Base-by-base conservation (phyloP, 257 asterid genomes). In the Anisodus acutangulus region DNA sequence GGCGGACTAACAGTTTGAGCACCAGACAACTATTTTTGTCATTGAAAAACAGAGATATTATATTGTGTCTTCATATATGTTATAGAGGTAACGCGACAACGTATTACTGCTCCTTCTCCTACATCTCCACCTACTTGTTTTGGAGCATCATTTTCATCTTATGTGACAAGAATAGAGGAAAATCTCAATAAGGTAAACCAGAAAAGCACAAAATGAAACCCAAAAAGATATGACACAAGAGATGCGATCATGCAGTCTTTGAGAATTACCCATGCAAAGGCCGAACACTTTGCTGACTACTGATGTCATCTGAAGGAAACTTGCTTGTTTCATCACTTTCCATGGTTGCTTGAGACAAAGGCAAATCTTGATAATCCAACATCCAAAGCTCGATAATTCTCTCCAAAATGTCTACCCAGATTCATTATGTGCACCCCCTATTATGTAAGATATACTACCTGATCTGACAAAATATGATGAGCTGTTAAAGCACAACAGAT, bases 221-320 rank as follows among this genome's bases (percentile, higher is more conserved):
- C 31, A 9, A 62, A 78, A 51, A 53, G 9, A 15, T 16, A 80
- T 66, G 49, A 78, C 45, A 83, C 80, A 22, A 67, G 78, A 11
- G 62, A 78, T 19, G 72, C 37, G 51, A 39, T 26, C 22, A 68
- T 71, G 83, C 62, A 82, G 26, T 82, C 41, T 68, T 78, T 83
- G 64, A 80, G 45, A n/a, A 26, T 89, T 91, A 95, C 98, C 98
- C 98, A 66, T 91, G 97, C 15, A 78, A 86, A 84, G 92, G 87
- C 57, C 91, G 94, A 88, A 87, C 86, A 87, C 90, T 87, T 62
- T 89, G 95, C 79, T 82, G 72, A 85, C 87, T 89, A 82, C 85
- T 89, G 84, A 86, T 86, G 79, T 88, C 88, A 85, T 91, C 94
- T 85, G 95, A 84, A 86, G 85, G 85, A 11, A 86, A 66, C 80